phyloP scores from a whole-genome alignment of 257 asterid species.

The Coffea canephora region DNA sequence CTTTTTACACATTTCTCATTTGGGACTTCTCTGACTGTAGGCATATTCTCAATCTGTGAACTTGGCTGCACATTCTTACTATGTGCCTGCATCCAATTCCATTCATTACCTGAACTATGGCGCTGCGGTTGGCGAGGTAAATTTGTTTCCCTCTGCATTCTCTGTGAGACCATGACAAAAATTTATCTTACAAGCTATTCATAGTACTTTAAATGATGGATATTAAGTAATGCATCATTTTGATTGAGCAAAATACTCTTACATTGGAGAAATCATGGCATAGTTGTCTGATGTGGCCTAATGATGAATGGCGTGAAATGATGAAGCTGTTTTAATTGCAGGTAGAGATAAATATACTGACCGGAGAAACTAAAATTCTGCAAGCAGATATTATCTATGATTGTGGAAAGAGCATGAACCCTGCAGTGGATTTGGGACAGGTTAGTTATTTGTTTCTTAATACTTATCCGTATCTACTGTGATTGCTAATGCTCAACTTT shows the following conservation, averaged over 20 bases:
- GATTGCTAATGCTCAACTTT: background rate
- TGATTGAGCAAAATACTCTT: too few relatives aligned
- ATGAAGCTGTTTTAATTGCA: constrained; percentile 18
- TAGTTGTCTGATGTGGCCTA: background rate
- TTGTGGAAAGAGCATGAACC: constrained; percentile 82
- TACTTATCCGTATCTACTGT: background rate
- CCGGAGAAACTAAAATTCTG: constrained; percentile 56
- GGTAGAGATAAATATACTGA: constrained; percentile 64
- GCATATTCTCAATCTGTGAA: constrained; percentile 44
- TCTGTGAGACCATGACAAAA: too few relatives aligned
- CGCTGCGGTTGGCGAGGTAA: constrained; percentile 71
- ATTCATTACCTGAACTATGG: constrained; percentile 53
- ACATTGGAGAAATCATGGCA: too few relatives aligned
- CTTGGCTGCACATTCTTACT: constrained; percentile 52
- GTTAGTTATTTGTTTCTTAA: constrained; percentile 20
- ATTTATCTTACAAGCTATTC: too few relatives aligned
- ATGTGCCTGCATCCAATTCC: constrained; percentile 44
- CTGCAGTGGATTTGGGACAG: constrained; percentile 83
- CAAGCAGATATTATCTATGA: constrained; percentile 64
- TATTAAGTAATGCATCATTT: too few relatives aligned
- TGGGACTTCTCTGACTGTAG: constrained; percentile 31
- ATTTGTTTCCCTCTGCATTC: background rate
- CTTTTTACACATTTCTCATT: background rate
- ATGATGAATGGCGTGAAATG: background rate
- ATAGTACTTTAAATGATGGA: too few relatives aligned